Evolutionary conservation across 2,329 filamentous ascomycete genomes (phyloP).

Genomic region (Aureobasidium pullulans): DNA sequence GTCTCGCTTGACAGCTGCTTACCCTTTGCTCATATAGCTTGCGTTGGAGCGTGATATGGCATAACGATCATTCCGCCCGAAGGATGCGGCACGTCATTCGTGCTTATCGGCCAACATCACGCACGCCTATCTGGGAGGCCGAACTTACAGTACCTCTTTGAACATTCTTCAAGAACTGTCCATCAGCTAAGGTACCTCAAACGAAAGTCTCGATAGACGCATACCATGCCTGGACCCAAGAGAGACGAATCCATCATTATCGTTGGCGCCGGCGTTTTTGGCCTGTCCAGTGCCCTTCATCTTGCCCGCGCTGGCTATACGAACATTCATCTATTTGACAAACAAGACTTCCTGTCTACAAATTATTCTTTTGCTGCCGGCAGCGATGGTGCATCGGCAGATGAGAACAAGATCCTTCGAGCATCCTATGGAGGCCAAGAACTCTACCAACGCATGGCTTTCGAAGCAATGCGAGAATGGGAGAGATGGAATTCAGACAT

Average conservation of each 20-base stretch:
- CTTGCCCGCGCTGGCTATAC: conserved; percentile 21
- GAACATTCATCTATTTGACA: conserved; percentile 22
- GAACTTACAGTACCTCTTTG: no score
- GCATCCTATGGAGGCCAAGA: conserved; percentile 19
- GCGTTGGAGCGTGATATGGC: background rate
- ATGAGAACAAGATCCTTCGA: conserved; percentile 23
- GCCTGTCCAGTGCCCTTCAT: conserved; percentile 33
- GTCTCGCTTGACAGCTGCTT: no score
- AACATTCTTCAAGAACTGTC: no score
- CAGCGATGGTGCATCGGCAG: conserved; percentile 19
- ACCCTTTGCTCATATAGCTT: no score
- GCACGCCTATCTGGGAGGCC: background rate
- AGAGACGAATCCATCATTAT: conserved; percentile 21
- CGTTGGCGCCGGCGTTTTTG: conserved; percentile 39
- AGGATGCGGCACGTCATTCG: background rate
- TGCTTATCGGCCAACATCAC: conserved; percentile 1
- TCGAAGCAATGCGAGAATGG: conserved; percentile 25
- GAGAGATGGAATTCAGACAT: conserved; percentile 25
- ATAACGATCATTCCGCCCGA: background rate
- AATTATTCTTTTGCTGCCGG: conserved; percentile 19
- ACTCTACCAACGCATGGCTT: conserved; percentile 21
- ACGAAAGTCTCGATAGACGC: no score
- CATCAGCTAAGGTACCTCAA: no score
- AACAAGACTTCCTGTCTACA: conserved; percentile 15
- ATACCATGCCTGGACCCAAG: background rate